Base-by-base conservation (phyloP, 2,329 filamentous ascomycete species). In the Aaosphaeria arxii region DNA sequence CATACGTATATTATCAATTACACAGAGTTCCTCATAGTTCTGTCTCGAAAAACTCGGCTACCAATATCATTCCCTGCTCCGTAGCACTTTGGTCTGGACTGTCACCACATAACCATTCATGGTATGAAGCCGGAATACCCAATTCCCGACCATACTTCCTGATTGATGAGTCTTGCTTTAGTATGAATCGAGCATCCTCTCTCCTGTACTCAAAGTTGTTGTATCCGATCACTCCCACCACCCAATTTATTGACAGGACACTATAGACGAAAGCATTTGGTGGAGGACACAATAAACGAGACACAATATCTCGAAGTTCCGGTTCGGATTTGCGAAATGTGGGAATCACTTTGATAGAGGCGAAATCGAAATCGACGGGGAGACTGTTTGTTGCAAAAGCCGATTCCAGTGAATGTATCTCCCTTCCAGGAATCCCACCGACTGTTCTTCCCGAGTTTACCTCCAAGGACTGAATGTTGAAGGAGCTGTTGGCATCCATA, bases 61-160 rank as follows among this genome's bases (percentile, higher is more conserved):
- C 61, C 35, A 63, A 32, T 5, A 47, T 40, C 39, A 58, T 46
- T 24, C 46, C 42, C 28, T 56, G 51, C 43, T 62, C 43, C 30
- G 47, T 38, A 5, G 49, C 46, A 7, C 40, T 46, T 4, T 9
- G 11, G 7, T 46, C 39, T 7, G 46, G 44, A 7, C 56, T 50
- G 39, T 57, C 51, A 1, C 59, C 59, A 33, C 51, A 58, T 6
- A 64, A 47, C 59, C 58, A 65, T 7, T 57, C 53, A 28, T 54
- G 40, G 30, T 52, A 57, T 6, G 51, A 42, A 2, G 30, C 38
- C 3, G 58, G 59, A 4, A 65, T n/a, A 2, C 58, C 59, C 13
- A 57, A 24, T n/a, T 44, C 13, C 5, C 7, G 6, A 4, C 57
- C 58, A 7, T 42, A 13, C 3, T 5, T 45, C 11, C 56, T 45